These are phyloP conservation scores for Dipteronia sinensis DNA, from an alignment of 345 rosid genomes.

Conservation along the genomic window DNA sequence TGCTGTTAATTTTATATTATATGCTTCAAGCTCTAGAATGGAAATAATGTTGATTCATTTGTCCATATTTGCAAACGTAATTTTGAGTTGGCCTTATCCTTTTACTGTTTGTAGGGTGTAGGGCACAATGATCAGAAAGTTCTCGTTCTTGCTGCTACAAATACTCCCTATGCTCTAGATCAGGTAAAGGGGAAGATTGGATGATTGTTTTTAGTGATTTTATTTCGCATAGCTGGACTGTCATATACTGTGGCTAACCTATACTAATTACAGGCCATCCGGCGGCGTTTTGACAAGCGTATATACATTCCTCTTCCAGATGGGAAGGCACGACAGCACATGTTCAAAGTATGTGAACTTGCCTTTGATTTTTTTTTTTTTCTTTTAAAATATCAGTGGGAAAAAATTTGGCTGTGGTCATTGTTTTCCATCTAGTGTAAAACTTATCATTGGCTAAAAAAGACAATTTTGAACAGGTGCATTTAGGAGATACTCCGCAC, in stretches of 20 bases:
- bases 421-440: slow-evolving; percentile 1
- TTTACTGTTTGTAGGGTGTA: slow-evolving; percentile 62
- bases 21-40: background rate
- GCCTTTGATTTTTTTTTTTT: background rate
- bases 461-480: slow-evolving; percentile 54
- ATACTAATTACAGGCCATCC: slow-evolving; percentile 67
- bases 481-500: slow-evolving; percentile 96
- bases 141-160: slow-evolving; percentile 94
- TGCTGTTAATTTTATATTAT: background rate
- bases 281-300: slow-evolving; percentile 96
- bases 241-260: slow-evolving; percentile 27
- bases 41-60: background rate
- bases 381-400: background rate
- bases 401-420: background rate
- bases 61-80: slow-evolving; percentile 11
- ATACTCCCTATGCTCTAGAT: slow-evolving; percentile 93
- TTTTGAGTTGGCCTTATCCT: slow-evolving; percentile 13
- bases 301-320: slow-evolving; percentile 97
- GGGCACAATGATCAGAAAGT: slow-evolving; percentile 89
- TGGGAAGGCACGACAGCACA: slow-evolving; percentile 84
- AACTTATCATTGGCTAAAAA: slow-evolving; percentile 5
- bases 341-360: slow-evolving; percentile 71
- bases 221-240: slow-evolving; percentile 5
- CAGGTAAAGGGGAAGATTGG: slow-evolving; percentile 48
- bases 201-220: slow-evolving; percentile 17